Percentiles rank a stretch among this genome's conserved stretches.
Evolutionary conservation across 2,329 filamentous ascomycete genomes (phyloP).

Genomic region (Clathrospora elynae): DNA sequence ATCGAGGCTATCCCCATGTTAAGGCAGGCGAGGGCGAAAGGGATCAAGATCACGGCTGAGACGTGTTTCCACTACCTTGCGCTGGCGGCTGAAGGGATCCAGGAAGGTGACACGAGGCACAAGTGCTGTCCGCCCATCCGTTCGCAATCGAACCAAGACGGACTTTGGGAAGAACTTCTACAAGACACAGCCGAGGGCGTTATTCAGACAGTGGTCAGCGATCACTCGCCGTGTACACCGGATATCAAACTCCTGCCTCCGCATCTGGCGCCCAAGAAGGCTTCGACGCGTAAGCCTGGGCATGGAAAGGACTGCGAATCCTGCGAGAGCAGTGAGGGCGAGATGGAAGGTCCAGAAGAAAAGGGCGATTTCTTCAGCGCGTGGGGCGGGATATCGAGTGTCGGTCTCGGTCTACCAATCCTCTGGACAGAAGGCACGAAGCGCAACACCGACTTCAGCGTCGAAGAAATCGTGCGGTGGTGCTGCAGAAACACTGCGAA

Average conservation of each 20-base stretch:
- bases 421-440: constrained; percentile 77
- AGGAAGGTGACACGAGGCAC: constrained; percentile 84
- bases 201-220: constrained; percentile 89
- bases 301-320: constrained; percentile 47
- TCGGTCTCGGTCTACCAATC: constrained; percentile 90
- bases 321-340: constrained; percentile 34
- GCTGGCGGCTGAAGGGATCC: constrained; percentile 79
- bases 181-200: constrained; percentile 66
- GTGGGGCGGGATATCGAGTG: constrained; percentile 95
- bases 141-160: constrained; percentile 77
- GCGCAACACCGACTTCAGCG: constrained; percentile 59
- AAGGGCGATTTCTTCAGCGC: constrained; percentile 90
- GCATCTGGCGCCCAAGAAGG: constrained; percentile 62
- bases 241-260: constrained; percentile 85
- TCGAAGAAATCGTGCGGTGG: constrained; percentile 82
- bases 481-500: constrained; percentile 85
- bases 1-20: constrained; percentile 84
- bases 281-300: constrained; percentile 35
- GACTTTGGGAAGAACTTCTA: constrained; percentile 80
- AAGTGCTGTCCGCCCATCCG: constrained; percentile 96
- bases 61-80: constrained; percentile 96
- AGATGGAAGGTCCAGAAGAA: constrained; percentile 49
- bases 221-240: constrained; percentile 95
- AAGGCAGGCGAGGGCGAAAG: constrained; percentile 70
- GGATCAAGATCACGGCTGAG: constrained; percentile 88